Conservation (phyloP, 208 protist species). For the Trypanosoma avium region DNA sequence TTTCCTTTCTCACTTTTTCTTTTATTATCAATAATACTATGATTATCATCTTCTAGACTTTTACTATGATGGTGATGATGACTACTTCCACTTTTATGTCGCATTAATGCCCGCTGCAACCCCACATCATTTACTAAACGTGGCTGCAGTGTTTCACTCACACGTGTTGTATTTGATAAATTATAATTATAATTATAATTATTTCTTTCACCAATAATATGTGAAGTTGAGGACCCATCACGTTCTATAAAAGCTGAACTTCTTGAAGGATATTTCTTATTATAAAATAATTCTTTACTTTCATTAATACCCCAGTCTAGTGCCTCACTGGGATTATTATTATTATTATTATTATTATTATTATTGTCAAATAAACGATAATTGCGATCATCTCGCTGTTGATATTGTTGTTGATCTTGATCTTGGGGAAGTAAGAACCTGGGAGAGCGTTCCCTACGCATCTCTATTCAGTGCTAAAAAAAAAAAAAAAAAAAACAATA, state of each 20-base stretch:
- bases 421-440: background rate
- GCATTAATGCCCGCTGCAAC: conserved; percentile 2
- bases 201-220: background rate
- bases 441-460: background rate
- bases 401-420: background rate
- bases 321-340: too few species aligned
- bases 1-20: background rate
- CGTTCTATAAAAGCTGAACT: too few species aligned
- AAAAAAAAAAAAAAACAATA: background rate
- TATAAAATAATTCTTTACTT: too few species aligned
- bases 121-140: conserved; percentile 3
- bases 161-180: background rate
- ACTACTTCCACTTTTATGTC: background rate
- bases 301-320: too few species aligned
- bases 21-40: too few species aligned
- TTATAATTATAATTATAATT: background rate
- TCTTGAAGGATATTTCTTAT: too few species aligned
- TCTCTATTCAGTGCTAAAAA: background rate
- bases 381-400: background rate
- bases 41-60: background rate
- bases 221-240: too few species aligned
- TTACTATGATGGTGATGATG: background rate
- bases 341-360: too few species aligned
- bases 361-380: background rate
- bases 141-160: conserved; percentile 17